Evolutionary conservation across 306 rosid species (phyloP).

Genomic region (Glycine tomentella): DNA sequence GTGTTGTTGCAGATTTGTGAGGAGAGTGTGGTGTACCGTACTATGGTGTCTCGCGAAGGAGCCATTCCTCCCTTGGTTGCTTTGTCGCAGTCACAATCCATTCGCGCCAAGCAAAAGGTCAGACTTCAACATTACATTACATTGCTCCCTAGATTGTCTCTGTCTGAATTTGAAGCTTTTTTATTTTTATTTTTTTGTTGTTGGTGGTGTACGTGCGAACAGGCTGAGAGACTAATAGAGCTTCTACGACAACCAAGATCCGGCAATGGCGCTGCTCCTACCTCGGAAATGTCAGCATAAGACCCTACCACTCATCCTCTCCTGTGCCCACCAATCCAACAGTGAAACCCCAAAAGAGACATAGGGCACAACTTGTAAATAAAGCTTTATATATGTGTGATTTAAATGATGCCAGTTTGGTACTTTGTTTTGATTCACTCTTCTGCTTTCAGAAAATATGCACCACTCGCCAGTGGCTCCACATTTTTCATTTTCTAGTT

Average conservation of each 20-base stretch:
- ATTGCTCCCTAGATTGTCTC: too few relatives aligned
- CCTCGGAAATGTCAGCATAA: constrained; percentile 39
- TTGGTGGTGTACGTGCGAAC: constrained; percentile 51
- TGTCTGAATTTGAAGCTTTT: too few relatives aligned
- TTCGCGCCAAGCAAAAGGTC: constrained; percentile 86
- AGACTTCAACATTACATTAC: background rate
- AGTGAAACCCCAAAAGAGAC: background rate
- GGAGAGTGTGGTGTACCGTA: constrained; percentile 61
- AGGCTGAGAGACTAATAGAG: constrained; percentile 89
- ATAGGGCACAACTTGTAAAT: constrained; percentile 34
- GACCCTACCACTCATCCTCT: too few relatives aligned
- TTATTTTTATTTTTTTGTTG: too few relatives aligned
- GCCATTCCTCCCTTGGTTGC: constrained; percentile 90
- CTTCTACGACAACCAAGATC: constrained; percentile 96
- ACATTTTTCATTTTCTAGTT: too few relatives aligned
- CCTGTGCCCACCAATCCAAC: constrained; percentile 29
- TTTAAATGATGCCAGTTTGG: constrained; percentile 42
- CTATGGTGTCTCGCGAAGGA: constrained; percentile 87
- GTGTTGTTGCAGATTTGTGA: constrained; percentile 70
- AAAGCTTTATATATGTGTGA: constrained; percentile 54
- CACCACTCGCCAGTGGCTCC: too few relatives aligned
- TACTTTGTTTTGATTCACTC: constrained; percentile 11
- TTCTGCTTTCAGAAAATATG: too few relatives aligned
- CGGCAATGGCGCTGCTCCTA: constrained; percentile 65
- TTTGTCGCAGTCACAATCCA: constrained; percentile 75